A percentile compares a stretch with the other conserved stretches of the same genome.
phyloP scores from a whole-genome alignment of 2,329 filamentous ascomycete genomes.

The Colletotrichum cordylinicola region DNA sequence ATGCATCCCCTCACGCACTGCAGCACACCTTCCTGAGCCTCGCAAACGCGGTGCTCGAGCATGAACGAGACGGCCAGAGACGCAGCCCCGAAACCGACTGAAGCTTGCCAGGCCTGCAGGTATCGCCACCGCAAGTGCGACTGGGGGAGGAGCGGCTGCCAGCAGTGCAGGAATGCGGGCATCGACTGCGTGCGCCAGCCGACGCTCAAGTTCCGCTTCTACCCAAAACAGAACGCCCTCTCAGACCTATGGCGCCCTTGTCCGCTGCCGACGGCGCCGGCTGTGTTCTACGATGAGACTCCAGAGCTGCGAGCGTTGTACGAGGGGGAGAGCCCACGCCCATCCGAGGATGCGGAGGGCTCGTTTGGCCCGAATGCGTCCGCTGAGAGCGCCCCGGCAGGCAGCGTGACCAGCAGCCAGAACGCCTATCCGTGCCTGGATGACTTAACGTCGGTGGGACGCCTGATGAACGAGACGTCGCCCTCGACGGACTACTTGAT shows the following conservation, averaged over 20 bases:
- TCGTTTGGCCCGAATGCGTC: neutral
- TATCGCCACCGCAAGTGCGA: neutral
- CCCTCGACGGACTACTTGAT: neutral
- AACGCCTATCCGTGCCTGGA: neutral
- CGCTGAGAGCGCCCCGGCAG: neutral
- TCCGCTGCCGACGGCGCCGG: neutral
- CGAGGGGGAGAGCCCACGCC: neutral
- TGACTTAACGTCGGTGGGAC: neutral
- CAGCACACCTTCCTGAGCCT: neutral
- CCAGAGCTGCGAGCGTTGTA: neutral
- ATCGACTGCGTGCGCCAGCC: neutral
- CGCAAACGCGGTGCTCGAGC: neutral
- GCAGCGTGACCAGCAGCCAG: neutral
- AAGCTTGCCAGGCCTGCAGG: neutral
- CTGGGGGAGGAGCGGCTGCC: neutral
- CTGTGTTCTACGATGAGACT: neutral
- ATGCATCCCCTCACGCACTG: neutral
- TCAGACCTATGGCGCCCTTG: neutral
- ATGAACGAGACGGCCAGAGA: neutral
- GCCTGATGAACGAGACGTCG: neutral
- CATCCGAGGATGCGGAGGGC: rapidly evolving
- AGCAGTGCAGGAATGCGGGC: neutral
- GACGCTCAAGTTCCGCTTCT: neutral
- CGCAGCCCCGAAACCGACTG: neutral
- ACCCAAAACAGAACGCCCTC: neutral